A percentile compares a stretch with the other conserved stretches of the same genome.
phyloP scores from a whole-genome alignment of 1,284 basidiomycete species.

The Sphagnurus paluster region DNA sequence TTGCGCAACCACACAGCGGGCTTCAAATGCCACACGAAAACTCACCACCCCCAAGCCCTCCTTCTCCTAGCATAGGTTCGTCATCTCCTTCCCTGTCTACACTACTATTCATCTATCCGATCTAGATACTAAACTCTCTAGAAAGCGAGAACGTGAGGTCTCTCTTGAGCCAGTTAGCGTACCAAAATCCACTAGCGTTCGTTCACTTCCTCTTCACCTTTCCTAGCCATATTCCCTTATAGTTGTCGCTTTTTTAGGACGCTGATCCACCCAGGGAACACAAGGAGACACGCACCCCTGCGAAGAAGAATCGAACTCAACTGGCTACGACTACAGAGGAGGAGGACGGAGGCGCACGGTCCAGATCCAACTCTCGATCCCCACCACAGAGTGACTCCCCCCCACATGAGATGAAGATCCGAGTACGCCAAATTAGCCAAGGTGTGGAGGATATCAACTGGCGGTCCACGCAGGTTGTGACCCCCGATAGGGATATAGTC shows the following conservation, averaged over 20 bases:
- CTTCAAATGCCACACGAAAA: conserved; percentile 22
- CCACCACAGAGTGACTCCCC: conserved; percentile 58
- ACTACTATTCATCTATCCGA: conserved; percentile 21
- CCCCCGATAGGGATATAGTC: conserved; percentile 27
- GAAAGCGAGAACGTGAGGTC: conserved; percentile 73
- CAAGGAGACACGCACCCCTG: conserved; percentile 52
- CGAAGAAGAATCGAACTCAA: conserved; percentile 71
- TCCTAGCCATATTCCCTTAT: conserved; percentile 8
- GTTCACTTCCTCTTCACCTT: conserved; percentile 16
- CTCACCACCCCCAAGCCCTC: conserved; percentile 36
- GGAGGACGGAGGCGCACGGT: conserved; percentile 40
- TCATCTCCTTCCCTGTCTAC: conserved; percentile 8
- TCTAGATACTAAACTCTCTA: conserved; percentile 30
- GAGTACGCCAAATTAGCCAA: conserved; percentile 74
- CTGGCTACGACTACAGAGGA: conserved; percentile 63
- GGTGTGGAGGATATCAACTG: conserved; percentile 75
- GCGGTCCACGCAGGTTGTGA: conserved; percentile 46
- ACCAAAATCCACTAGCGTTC: conserved; percentile 29
- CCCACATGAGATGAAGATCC: conserved; percentile 70
- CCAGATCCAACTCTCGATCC: conserved; percentile 34
- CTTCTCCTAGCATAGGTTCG: conserved; percentile 38
- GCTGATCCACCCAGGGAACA: conserved; percentile 39
- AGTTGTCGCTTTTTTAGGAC: conserved; percentile 43
- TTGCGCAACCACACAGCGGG: conserved; percentile 21
- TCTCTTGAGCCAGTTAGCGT: conserved; percentile 65